Base-by-base conservation (phyloP, 2,329 filamentous ascomycete genomes). In the Aspergillus piperis region DNA sequence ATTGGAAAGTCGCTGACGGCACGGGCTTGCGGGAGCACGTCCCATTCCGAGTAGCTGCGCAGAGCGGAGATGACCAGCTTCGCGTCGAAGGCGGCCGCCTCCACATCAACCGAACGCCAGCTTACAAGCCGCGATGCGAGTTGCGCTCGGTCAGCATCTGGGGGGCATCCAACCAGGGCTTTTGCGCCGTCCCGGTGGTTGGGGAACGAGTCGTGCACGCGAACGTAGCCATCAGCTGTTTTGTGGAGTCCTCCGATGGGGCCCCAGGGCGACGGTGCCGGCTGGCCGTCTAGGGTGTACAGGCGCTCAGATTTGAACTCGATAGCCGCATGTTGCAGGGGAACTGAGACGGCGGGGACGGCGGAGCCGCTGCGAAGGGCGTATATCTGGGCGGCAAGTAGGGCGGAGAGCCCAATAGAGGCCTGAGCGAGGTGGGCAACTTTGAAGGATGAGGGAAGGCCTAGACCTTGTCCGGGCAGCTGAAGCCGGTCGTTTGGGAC, bases 301-400 rank as follows among this genome's bases (percentile, higher is more conserved):
- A 85, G 69, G 1, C 78, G 70, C 62, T 86, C 83, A 0, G 83
- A 85, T 21, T 80, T 79, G 71, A 84, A 86, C 62, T 86, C 84
- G 4, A 80, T 67, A 7, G 21, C 21, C 21, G 21, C 21, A 23
- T 23, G 21, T 23, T 23, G 21, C 21, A 23, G 21, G 21, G 21
- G 21, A 23, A 23, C 21, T 23, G 21, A 23, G 21, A 23, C 21
- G 3, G 21, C 21, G 21, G 21, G 21, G 21, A 23, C 21, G 21
- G 21, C 21, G 21, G 21, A 23, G 21, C 21, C 21, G 21, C 21
- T 23, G 21, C 21, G 21, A 23, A 23, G 21, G 21, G 21, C 21
- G 21, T 23, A 23, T 23, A 23, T 23, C 21, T 23, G 21, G 21
- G 21, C 21, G 21, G 21, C 21, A 23, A 23, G 21, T 23, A 23